Conservation (phyloP, 495 filamentous ascomycete genomes). For the Trichoderma virens region DNA sequence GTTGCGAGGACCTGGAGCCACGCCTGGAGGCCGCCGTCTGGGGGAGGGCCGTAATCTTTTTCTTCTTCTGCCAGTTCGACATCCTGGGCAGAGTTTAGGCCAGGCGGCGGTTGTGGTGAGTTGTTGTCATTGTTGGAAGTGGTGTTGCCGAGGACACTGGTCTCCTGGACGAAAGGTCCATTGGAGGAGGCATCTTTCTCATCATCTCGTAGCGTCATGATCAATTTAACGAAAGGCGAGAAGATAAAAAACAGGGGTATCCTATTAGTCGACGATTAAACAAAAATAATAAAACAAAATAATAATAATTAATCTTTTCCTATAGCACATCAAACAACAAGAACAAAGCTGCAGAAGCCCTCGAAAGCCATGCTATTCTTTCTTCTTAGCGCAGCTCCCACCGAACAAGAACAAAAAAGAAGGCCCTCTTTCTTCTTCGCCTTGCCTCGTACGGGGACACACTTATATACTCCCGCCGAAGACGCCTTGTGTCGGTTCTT, state of each 20-base stretch:
- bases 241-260: background rate
- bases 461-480: too few species aligned
- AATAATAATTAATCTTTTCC: background rate
- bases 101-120: background rate
- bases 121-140: background rate
- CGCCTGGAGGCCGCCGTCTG: slow-evolving; percentile 33
- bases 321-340: background rate
- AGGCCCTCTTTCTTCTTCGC: too few species aligned
- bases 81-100: background rate
- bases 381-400: too few species aligned
- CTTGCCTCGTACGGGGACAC: too few species aligned
- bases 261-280: background rate
- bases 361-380: too few species aligned
- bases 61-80: background rate
- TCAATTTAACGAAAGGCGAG: background rate
- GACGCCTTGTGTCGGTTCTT: too few species aligned
- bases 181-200: background rate
- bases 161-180: background rate
- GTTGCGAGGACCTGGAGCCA: slow-evolving; percentile 37
- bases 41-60: slow-evolving; percentile 19
- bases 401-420: too few species aligned
- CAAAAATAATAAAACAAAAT: background rate
- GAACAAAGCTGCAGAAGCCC: background rate
- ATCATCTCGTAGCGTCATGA: slow-evolving; percentile 1
- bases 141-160: background rate